Evolutionary conservation across 441 rosid genomes (phyloP), one percentile per base, ranked within the genome.

Genomic region (Flueggea neowawraea): DNA sequence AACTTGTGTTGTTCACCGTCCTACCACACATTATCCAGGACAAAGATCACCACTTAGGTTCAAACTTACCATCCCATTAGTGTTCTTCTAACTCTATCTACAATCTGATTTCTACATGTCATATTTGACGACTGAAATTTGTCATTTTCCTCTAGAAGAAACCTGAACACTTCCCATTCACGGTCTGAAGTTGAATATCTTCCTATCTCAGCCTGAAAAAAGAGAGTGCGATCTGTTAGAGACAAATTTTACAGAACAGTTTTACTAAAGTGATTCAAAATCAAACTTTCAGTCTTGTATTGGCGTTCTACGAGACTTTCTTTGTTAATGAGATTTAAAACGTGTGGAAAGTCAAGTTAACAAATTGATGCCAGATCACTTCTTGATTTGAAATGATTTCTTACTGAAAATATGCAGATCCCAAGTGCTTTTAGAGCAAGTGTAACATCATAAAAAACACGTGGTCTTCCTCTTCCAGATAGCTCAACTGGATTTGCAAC

Each of bases 401-500:
- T 75, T 77, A 89, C 98, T 71, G 84, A 89, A 80, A 92, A 92
- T 55, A 92, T 65, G 68, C 95, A 87, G 72, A 92, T 78, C 52
- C 88, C 90, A 55, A 86, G 90, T 52, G 75, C 61, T 78, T 92
- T 87, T 54, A 89, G 70, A 55, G 95, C 85, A 67, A 73, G 80
- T 10, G 96, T 87, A 44, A 87, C 82, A 54, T 92, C 93, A 56
- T 83, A 89, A 77, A 92, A 92, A 58, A 89, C 96, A 56, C 87
- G 77, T 2, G 98, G 96, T 54, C 98, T 81, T 67, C 95, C 96
- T 57, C 69, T 77, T 39, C 96, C 91, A 50, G 91, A 89, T 70
- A 83, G 63, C 75, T 92, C 96, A 43, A 87, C 98, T 33, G 96
- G 98, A 75, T 86, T 89, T 59, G 93, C 93, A 62, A 89, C 93